Base-by-base conservation (phyloP, 1,284 basidiomycete genomes). In the Cystobasidiaceae sp. region DNA sequence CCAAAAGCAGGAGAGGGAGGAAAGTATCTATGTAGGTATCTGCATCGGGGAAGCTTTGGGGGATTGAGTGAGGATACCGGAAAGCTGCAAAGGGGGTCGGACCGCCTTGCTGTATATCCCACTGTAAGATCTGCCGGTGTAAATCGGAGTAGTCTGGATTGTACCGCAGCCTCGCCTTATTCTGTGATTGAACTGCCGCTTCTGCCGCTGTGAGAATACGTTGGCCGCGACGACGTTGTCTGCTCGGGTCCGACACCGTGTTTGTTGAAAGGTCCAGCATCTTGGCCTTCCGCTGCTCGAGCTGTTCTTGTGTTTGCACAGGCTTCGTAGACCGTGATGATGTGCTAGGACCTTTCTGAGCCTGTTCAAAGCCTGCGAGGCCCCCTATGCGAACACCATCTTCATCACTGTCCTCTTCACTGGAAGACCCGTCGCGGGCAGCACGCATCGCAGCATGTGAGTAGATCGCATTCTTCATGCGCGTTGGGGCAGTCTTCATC, bases 1-100 rank as follows among this genome's bases (percentile, higher is more conserved):
- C 96, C 67, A 90, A 81, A 32, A 93, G 79, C 25, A 97, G 80
- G n/a, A 98, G 81, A 0, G 96, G 92, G 70, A 91, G 85, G 74
- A 96, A 92, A 27, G 87, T 80, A 27, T 79, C 79, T 43, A 84
- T 82, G 76, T 96, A 98, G 32, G 92, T 83, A 4, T 80, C 75
- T 57, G 85, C 82, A 65, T 83, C 82, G 2, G 72, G 72, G 75
- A 97, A 97, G 6, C 76, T 78, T 52, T 85, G 82, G 0, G 88
- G 88, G 3, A 94, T 81, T 3, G 76, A 77, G 6, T 68, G 30
- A 82, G 72, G 33, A 69, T 73, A 21, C 37, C 69, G 76, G 37
- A 45, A 46, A 25, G 62, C 60, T 39, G 58, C 41, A 6, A 67
- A 67, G 23, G 70, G 69, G 19, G 41, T 49, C 0, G 49, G 21